These are phyloP conservation scores for Pogostemon cablin DNA, from an alignment of 257 asterid genomes.

Conservation along the genomic window DNA sequence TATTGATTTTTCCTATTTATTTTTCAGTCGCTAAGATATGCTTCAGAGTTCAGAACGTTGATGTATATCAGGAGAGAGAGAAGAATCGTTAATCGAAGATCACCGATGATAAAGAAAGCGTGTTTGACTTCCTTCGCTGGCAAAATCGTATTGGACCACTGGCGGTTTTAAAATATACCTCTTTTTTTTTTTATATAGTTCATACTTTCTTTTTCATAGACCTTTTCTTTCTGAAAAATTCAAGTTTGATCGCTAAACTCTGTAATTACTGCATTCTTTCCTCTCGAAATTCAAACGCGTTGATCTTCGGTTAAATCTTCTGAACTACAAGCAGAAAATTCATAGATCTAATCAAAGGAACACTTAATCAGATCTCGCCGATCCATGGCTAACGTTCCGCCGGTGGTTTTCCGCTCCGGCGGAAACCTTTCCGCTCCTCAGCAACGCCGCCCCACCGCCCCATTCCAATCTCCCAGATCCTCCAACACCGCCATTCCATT, in stretches of 20 bases:
- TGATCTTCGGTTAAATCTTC: slow-evolving; percentile 14
- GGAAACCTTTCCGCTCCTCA: slow-evolving; percentile 54
- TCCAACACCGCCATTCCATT: slow-evolving; percentile 60
- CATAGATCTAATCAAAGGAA: slow-evolving; percentile 7
- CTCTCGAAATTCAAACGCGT: not conserved
- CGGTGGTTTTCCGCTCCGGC: slow-evolving; percentile 71
- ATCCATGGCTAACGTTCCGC: slow-evolving; percentile 73
- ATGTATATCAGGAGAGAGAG: no score
- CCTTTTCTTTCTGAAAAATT: no score
- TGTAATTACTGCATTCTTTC: not conserved
- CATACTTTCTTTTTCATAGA: no score
- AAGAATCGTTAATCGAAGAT: not conserved
- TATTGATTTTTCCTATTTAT: not conserved
- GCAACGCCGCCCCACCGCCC: slow-evolving; percentile 76
- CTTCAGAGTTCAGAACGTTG: not conserved
- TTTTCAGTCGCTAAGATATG: not conserved
- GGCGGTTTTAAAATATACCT: not conserved
- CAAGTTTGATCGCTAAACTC: not conserved
- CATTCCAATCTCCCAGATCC: slow-evolving; percentile 66
- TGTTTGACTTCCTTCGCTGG: not conserved
- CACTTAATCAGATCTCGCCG: slow-evolving; percentile 35
- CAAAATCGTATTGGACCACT: not conserved
- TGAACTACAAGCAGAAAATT: not conserved
- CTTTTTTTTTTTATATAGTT: no score
- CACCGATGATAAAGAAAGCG: not conserved